Conservation (phyloP, 768 basidiomycete species). For the Macrolepiota dolichaula region DNA sequence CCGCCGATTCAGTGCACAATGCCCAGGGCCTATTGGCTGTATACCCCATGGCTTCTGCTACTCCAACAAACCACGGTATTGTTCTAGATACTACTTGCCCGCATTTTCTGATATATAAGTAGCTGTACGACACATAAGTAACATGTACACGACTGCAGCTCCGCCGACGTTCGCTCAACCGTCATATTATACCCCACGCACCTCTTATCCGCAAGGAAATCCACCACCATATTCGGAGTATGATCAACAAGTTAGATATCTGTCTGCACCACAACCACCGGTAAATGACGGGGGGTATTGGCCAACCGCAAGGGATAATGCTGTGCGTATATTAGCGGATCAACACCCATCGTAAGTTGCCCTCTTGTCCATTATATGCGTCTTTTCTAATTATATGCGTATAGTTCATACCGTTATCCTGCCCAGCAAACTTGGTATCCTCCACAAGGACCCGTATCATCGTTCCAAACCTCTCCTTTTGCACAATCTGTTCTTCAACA, state of each 20-base stretch:
- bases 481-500: constrained; percentile 67
- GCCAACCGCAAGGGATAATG: constrained; percentile 59
- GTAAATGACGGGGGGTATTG: constrained; percentile 55
- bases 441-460: constrained; percentile 39
- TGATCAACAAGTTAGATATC: constrained; percentile 54
- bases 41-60: constrained; percentile 75
- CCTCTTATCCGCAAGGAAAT: constrained; percentile 33
- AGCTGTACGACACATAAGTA: constrained; percentile 68
- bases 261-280: constrained; percentile 45
- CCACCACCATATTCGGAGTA: constrained; percentile 67
- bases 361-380: constrained; percentile 19
- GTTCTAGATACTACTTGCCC: neutral
- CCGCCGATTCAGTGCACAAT: constrained; percentile 56
- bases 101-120: constrained; percentile 5
- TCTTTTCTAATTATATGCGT: constrained; percentile 15
- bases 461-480: constrained; percentile 53
- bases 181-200: constrained; percentile 39
- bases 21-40: constrained; percentile 63
- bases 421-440: constrained; percentile 36
- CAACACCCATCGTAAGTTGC: constrained; percentile 46
- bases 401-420: constrained; percentile 29
- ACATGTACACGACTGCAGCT: constrained; percentile 53
- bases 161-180: constrained; percentile 66
- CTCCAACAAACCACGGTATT: constrained; percentile 73
- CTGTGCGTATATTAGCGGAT: constrained; percentile 55